Conservation (phyloP, 2,329 filamentous ascomycete genomes). For the Orbilia quercus region DNA sequence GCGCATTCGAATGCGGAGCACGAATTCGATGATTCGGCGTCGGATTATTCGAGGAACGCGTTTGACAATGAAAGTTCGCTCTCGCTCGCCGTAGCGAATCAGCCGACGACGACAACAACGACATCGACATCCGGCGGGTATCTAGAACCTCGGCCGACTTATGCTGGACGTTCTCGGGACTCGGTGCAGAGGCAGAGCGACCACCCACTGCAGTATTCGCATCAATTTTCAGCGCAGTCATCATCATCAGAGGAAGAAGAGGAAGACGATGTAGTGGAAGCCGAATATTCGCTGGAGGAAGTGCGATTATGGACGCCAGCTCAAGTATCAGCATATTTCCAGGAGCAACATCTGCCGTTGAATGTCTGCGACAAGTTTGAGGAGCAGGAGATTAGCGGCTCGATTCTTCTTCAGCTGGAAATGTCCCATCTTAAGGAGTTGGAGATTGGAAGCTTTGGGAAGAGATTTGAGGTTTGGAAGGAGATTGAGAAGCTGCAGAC, state of each 20-base stretch:
- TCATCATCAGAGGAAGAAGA: constrained; percentile 59
- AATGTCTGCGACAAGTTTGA: constrained; percentile 93
- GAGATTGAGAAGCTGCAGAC: constrained; percentile 59
- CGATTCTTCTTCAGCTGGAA: constrained; percentile 75
- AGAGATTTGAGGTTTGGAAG: constrained; percentile 61
- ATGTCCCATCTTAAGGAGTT: constrained; percentile 60
- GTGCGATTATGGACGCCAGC: constrained; percentile 82
- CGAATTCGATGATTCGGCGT: constrained; percentile 58
- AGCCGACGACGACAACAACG: too few species aligned
- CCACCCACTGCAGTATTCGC: constrained; percentile 43
- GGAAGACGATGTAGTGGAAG: constrained; percentile 47
- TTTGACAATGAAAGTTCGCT: constrained; percentile 46
- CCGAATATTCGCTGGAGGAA: constrained; percentile 68
- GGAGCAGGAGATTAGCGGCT: constrained; percentile 94
- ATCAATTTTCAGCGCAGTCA: constrained; percentile 61
- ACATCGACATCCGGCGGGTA: constrained; percentile 32
- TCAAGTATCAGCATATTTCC: constrained; percentile 88
- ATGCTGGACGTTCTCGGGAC: constrained; percentile 38
- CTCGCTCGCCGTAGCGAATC: constrained; percentile 35
- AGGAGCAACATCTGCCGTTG: constrained; percentile 83
- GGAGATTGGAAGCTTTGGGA: constrained; percentile 60
- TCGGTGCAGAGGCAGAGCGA: constrained; percentile 33
- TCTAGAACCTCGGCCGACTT: constrained; percentile 38
- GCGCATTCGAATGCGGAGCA: constrained; percentile 49
- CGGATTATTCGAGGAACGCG: constrained; percentile 58